phyloP scores from a whole-genome alignment of 2,329 filamentous ascomycete genomes.

The Cladosporium sp. region DNA sequence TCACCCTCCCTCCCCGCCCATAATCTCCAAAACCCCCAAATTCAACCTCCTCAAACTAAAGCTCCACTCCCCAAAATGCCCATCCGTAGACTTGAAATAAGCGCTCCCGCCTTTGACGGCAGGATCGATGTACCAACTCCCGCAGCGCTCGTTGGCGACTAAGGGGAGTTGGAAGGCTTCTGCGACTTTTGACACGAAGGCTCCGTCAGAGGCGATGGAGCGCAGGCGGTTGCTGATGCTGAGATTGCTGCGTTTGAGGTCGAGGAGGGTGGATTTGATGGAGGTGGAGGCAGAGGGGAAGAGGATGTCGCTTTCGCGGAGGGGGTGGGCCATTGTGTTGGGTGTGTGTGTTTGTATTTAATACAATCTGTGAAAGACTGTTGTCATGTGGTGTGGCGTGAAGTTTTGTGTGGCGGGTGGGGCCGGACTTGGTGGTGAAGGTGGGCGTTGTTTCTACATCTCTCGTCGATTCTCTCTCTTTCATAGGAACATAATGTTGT shows the following conservation, averaged over 20 bases:
- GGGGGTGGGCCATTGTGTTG: not conserved
- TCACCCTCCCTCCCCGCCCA: slow-evolving; percentile 68
- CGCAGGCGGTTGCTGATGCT: slow-evolving; percentile 77
- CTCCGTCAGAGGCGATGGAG: slow-evolving; percentile 75
- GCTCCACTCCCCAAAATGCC: slow-evolving; percentile 85
- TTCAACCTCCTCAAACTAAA: slow-evolving; percentile 87
- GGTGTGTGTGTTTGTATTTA: not conserved
- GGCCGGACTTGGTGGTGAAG: not conserved
- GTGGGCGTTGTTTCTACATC: not conserved
- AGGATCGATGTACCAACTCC: slow-evolving; percentile 86
- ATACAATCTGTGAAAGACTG: not conserved
- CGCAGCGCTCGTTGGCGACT: slow-evolving; percentile 91
- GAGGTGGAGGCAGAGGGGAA: slow-evolving; percentile 60
- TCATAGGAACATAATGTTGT: not conserved
- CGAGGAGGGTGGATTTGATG: slow-evolving; percentile 67
- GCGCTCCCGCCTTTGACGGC: slow-evolving; percentile 67
- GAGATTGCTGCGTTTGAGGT: slow-evolving; percentile 74
- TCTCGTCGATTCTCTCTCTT: not conserved
- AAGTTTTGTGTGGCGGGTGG: slow-evolving; percentile 10
- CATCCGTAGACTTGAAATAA: slow-evolving; percentile 98
- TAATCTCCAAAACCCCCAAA: slow-evolving; percentile 71
- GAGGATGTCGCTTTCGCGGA: slow-evolving; percentile 43
- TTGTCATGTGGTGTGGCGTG: not conserved
- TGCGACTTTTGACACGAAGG: slow-evolving; percentile 68
- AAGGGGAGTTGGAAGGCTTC: slow-evolving; percentile 64